Evolutionary conservation across 1,139 yeast species (phyloP).

Genomic region (Pichia sp.): DNA sequence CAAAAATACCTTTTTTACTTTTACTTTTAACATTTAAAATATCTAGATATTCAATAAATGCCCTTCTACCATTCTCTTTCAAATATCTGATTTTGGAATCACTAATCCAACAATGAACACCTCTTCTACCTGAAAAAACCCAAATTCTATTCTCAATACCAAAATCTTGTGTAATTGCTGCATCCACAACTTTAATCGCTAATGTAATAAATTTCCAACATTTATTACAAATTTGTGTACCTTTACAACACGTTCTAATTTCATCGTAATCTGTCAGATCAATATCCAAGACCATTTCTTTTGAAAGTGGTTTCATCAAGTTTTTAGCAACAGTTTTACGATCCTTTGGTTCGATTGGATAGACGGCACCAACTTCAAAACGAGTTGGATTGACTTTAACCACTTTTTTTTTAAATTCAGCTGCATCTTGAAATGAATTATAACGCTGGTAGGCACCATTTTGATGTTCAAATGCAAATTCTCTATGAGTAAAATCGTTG

Average conservation of each 20-base stretch:
- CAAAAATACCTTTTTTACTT: slow-evolving; percentile 37
- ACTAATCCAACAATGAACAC: slow-evolving; percentile 98
- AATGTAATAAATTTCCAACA: slow-evolving; percentile 96
- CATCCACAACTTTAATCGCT: slow-evolving; percentile 71
- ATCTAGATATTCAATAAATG: slow-evolving; percentile 79
- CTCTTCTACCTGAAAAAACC: slow-evolving; percentile 99
- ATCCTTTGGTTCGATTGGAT: slow-evolving; percentile 78
- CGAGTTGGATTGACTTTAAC: slow-evolving; percentile 75
- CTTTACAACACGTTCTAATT: slow-evolving; percentile 87
- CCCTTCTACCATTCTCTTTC: slow-evolving; percentile 67
- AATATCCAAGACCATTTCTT: slow-evolving; percentile 92
- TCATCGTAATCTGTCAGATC: slow-evolving; percentile 97
- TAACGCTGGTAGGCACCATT: slow-evolving; percentile 87
- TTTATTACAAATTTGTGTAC: slow-evolving; percentile 75
- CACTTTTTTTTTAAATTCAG: slow-evolving; percentile 73
- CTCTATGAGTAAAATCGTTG: slow-evolving; percentile 78
- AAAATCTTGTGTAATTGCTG: slow-evolving; percentile 75
- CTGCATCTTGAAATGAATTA: slow-evolving; percentile 61
- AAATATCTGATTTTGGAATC: slow-evolving; percentile 73
- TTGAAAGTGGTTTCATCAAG: slow-evolving; percentile 73
- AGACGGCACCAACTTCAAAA: slow-evolving; percentile 93
- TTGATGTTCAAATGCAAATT: slow-evolving; percentile 84
- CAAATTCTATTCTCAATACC: slow-evolving; percentile 83
- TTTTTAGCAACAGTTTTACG: slow-evolving; percentile 73
- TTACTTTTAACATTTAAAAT: slow-evolving; percentile 53